Evolutionary conservation across 164 flowering plant genomes (phyloP), one percentile per base, ranked within the genome.

Genomic region (Macadamia tetraphylla): DNA sequence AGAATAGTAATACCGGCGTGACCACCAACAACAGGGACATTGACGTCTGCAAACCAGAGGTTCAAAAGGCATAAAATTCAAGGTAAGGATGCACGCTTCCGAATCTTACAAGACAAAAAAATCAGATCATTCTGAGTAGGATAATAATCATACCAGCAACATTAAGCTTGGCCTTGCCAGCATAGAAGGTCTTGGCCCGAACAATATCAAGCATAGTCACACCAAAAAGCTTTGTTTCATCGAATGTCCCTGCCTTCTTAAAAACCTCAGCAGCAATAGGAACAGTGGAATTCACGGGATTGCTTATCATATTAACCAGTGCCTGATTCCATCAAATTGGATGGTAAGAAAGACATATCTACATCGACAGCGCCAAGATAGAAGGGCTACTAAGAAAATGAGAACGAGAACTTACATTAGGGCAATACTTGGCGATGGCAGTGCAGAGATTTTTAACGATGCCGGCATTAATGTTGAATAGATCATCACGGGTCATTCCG

Each of bases 1-100:
- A 94, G 94, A 69, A 94, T 94, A 67, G 99, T 94, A n/a, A 92
- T 74, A 44, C 99, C 99, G 61, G 99, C 99, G 77, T 94, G 99
- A 59, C 99, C 99, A 70, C 99, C 99, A 73, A 94, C 86, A 75
- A 94, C 99, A 8, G 99, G 99, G 7, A 94, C 91, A 80, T 90
- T 83, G 49, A 92, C 94, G 58, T 79, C 99, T 91, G 92, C 60
- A 74, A 71, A 40, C 23, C 74, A 53, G 65, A 59, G 23, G 32
- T 64, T 70, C 3, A 44, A 65, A 68, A 44, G 8, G 55, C 17
- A 4, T 29, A 13, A 63, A 29, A 10, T 30, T 35, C 59, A 58
- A 64, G 59, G 31, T 32, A 40, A 14, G 14, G 6, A 65, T 3
- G 15, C 12, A 35, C 30, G 15, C 18, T 53, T 53, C 8, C 13